These are phyloP conservation scores for Ceratocystis cubensis DNA, from an alignment of 2,329 filamentous ascomycete genomes.

Conservation along the genomic window DNA sequence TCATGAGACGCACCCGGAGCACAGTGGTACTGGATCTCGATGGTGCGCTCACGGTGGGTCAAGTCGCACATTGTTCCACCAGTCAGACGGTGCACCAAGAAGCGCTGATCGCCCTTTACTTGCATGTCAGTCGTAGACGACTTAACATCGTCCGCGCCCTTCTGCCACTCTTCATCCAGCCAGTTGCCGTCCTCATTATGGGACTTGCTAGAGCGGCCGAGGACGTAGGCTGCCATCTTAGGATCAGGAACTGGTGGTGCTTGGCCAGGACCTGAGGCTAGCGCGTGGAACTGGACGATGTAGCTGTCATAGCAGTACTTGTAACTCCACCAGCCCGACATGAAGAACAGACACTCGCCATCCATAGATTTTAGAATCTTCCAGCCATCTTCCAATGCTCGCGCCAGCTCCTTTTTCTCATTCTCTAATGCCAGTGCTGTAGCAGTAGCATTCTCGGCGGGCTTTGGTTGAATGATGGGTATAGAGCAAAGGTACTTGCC, in stretches of 20 bases:
- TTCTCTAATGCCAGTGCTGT: conserved; percentile 56
- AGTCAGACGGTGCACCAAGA: conserved; percentile 69
- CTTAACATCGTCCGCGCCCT: conserved; percentile 17
- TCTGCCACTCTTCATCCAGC: conserved; percentile 26
- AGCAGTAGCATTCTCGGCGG: conserved; percentile 51
- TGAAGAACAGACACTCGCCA: conserved; percentile 64
- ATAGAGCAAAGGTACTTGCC: conserved; percentile 75
- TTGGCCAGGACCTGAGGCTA: conserved; percentile 53
- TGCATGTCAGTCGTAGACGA: conserved; percentile 45
- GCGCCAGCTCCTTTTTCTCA: conserved; percentile 65
- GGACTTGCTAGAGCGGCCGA: conserved; percentile 42
- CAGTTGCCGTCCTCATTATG: conserved; percentile 24
- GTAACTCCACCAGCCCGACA: conserved; percentile 92
- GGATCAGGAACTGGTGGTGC: conserved; percentile 68
- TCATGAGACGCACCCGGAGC: conserved; percentile 60
- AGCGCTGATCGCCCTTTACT: conserved; percentile 70
- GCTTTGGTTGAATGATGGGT: conserved; percentile 50
- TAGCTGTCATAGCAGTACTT: conserved; percentile 83
- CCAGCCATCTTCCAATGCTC: conserved; percentile 66
- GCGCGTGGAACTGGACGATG: conserved; percentile 80
- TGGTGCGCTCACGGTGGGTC: conserved; percentile 65
- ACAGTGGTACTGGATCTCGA: conserved; percentile 74
- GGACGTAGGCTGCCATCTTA: conserved; percentile 59
- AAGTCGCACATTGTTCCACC: conserved; percentile 77
- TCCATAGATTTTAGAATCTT: conserved; percentile 68